These are phyloP conservation scores for Aspergillus steynii DNA, from an alignment of 495 filamentous ascomycete species.

Conservation along the genomic window DNA sequence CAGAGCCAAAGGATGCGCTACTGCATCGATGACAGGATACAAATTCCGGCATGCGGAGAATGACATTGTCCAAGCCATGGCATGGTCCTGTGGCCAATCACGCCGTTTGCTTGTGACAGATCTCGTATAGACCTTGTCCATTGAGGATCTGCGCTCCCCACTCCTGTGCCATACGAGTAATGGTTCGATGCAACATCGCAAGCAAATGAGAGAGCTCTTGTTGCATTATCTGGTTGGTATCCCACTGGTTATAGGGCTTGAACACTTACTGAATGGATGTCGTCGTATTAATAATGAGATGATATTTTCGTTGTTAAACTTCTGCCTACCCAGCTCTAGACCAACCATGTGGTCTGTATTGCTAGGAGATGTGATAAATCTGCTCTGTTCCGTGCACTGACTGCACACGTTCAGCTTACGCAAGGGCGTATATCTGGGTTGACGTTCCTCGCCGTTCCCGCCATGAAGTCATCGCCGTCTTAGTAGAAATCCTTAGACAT, in stretches of 20 bases:
- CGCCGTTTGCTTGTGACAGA: not conserved
- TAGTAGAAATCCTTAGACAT: not conserved
- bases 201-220: not conserved
- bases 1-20: not conserved
- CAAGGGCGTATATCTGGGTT: not conserved
- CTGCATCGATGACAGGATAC: not conserved
- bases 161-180: not conserved
- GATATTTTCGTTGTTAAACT: not conserved
- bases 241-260: not conserved
- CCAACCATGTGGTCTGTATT: not conserved
- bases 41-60: not conserved
- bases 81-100: not conserved
- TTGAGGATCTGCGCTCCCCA: not conserved
- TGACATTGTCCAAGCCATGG: not conserved
- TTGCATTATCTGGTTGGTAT: not conserved
- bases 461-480: not conserved
- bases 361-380: not conserved
- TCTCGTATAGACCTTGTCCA: not conserved
- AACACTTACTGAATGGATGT: not conserved
- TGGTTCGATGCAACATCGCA: not conserved
- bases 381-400: not conserved
- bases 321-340: not conserved
- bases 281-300: not conserved
- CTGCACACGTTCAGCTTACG: not conserved
- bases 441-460: not conserved